A percentile compares a stretch with the other conserved stretches of the same genome.
These are phyloP conservation scores for Picochlorum sp. DNA, from an alignment of 139 green algal species.

Conservation along the genomic window DNA sequence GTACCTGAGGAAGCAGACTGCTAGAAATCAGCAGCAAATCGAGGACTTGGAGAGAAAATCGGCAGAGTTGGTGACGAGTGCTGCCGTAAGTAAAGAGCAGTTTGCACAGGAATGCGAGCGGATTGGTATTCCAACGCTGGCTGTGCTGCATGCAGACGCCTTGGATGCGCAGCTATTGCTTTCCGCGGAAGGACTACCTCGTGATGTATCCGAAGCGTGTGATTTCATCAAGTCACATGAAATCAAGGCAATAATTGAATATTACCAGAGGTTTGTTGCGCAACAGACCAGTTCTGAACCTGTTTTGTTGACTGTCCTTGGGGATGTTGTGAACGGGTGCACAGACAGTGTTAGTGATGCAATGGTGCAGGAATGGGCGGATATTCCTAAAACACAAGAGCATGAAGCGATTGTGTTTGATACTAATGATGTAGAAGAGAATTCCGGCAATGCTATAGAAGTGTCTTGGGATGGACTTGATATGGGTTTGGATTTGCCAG, in stretches of 20 bases:
- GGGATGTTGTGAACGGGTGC: too few relatives aligned
- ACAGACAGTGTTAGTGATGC: too few relatives aligned
- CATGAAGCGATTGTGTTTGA: background rate
- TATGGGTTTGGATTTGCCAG: background rate
- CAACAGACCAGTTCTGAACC: background rate
- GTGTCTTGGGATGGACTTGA: background rate
- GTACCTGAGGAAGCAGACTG: slow-evolving; percentile 50
- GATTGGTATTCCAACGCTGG: slow-evolving; percentile 25
- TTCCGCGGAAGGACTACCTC: too few relatives aligned
- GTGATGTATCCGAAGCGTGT: too few relatives aligned
- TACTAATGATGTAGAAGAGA: background rate
- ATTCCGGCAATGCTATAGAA: background rate
- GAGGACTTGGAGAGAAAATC: slow-evolving; percentile 49
- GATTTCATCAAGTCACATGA: too few relatives aligned
- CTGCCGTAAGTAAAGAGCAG: slow-evolving; percentile 28
- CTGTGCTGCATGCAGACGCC: slow-evolving; percentile 13
- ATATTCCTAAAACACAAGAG: background rate
- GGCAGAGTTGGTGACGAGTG: slow-evolving; percentile 49
- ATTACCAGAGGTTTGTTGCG: background rate
- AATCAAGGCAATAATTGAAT: too few relatives aligned
- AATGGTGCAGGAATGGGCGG: too few relatives aligned
- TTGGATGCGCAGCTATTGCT: too few relatives aligned
- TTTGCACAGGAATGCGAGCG: slow-evolving; percentile 43
- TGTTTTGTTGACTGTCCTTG: too few relatives aligned
- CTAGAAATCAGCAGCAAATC: slow-evolving; percentile 36